Evolutionary conservation across 2,329 filamentous ascomycete genomes (phyloP).

Genomic region (Thelonectria discophora): DNA sequence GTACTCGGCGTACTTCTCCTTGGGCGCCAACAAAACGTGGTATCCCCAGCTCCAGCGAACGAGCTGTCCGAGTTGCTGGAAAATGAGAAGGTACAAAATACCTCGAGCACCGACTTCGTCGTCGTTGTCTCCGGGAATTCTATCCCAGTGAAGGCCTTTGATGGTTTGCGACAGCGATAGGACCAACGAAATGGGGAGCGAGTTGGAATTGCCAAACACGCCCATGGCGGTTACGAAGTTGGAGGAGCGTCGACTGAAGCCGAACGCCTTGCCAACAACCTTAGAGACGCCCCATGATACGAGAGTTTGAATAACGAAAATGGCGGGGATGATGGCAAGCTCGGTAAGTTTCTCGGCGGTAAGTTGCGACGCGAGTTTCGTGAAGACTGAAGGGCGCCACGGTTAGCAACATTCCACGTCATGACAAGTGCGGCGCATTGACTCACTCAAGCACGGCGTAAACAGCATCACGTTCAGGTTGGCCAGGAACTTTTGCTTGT

Average conservation of each 20-base stretch:
- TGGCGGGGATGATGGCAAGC: constrained; percentile 91
- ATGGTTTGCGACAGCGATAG: constrained; percentile 93
- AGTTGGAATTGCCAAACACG: constrained; percentile 98
- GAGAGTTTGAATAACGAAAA: constrained; percentile 87
- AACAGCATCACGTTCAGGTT: constrained; percentile 97
- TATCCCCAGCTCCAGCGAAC: constrained; percentile 99
- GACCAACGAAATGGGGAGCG: constrained; percentile 93
- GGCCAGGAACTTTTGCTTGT: constrained; percentile 95
- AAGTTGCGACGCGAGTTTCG: constrained; percentile 93
- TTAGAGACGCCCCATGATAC: constrained; percentile 84
- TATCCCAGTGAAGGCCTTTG: constrained; percentile 91
- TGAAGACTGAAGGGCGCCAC: constrained; percentile 74
- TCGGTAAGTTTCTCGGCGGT: constrained; percentile 90
- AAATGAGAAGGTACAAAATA: constrained; percentile 94
- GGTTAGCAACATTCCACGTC: constrained; percentile 30
- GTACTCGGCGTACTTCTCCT: constrained; percentile 75
- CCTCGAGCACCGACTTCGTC: constrained; percentile 93
- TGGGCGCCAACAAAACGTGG: constrained; percentile 89
- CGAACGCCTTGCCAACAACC: constrained; percentile 75
- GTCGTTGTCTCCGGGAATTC: constrained; percentile 90
- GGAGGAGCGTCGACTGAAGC: constrained; percentile 83
- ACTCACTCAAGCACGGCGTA: constrained; percentile 92
- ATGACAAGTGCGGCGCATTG: background rate
- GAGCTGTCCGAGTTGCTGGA: constrained; percentile 95
- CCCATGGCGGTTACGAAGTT: constrained; percentile 99